These are phyloP conservation scores for Diaporthe ampelina DNA, from an alignment of 2,329 filamentous ascomycete genomes.

Conservation along the genomic window DNA sequence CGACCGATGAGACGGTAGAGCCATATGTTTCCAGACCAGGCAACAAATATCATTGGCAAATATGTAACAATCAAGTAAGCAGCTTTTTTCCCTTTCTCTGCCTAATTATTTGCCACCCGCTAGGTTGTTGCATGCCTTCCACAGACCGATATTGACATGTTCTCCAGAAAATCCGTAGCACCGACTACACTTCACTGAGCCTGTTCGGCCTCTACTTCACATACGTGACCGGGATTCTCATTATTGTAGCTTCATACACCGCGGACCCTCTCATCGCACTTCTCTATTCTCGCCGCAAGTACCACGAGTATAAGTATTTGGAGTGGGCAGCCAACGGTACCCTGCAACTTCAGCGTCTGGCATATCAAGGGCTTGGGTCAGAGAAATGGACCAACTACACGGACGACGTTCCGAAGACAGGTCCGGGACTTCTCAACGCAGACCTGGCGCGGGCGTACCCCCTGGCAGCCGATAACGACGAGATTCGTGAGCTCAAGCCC, in stretches of 20 bases:
- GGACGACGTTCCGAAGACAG: conserved; percentile 8
- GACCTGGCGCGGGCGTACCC: conserved; percentile 8
- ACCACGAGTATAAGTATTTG: conserved; percentile 43
- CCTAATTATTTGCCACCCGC: background rate
- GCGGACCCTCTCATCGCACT: conserved; percentile 36
- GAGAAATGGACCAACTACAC: conserved; percentile 15
- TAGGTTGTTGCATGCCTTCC: background rate
- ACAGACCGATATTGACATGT: background rate
- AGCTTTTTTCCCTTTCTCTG: too few species aligned
- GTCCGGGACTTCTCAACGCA: background rate
- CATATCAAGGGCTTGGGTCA: conserved; percentile 21
- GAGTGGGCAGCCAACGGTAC: conserved; percentile 39
- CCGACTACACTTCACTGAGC: conserved; percentile 45
- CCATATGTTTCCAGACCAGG: too few species aligned
- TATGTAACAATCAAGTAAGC: conserved; percentile 38
- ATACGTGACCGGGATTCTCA: conserved; percentile 40
- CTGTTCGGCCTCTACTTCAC: conserved; percentile 47
- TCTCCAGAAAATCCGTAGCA: conserved; percentile 46
- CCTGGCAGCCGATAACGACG: background rate
- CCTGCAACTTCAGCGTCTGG: conserved; percentile 22
- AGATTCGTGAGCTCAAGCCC: background rate
- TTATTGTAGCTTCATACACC: conserved; percentile 42
- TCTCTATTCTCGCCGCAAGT: conserved; percentile 31
- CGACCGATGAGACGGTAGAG: conserved; percentile 33
- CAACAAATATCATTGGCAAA: background rate